Base-by-base conservation (phyloP, 83 land plant genomes). In the Larix sibirica region DNA sequence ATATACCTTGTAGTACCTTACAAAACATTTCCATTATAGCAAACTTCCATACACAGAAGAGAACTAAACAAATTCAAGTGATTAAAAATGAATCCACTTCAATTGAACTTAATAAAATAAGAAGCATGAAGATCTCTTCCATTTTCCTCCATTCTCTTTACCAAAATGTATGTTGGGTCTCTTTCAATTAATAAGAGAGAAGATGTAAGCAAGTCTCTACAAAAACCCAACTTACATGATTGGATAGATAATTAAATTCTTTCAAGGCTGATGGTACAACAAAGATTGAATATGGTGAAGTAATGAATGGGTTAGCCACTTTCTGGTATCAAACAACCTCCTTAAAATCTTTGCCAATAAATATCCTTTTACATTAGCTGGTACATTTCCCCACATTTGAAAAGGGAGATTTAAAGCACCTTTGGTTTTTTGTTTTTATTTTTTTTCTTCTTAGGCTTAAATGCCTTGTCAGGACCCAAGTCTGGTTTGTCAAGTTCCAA, bases 401-500 rank as follows among this genome's bases (percentile, higher is more conserved):
- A 75, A 13, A 10, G 3, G 59, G 31, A 16, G 40, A 50, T n/a
- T 42, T 75, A 47, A 47, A 74, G 1, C 6, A 26, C 28, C 58
- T 75, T 75, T 20, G 20, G 54, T 40, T 71, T 71, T 23, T 75
- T 75, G 28, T 75, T 75, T 28, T 75, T 75, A n/a, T 75, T 75
- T 75, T 75, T 75, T 12, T 75, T 75, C 77, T 73, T 73, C 59
- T 47, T 75, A 23, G 78, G 9, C 26, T 75, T 75, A 75, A 75
- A 23, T 13, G 78, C 59, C 78, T 75, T 75, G 17, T 47, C 59
- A 12, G 14, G 59, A 23, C 50, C 60, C 78, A 50, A 47, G 40
- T 75, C 78, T 75, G 78, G 26, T 20, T 75, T 50, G 58, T 75
- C 59, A 10, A 47, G 59, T 40, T 50, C 78, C 28, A 47, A 8